Evolutionary conservation across 2,329 filamentous ascomycete genomes (phyloP).

Genomic region (Escovopsis weberi): DNA sequence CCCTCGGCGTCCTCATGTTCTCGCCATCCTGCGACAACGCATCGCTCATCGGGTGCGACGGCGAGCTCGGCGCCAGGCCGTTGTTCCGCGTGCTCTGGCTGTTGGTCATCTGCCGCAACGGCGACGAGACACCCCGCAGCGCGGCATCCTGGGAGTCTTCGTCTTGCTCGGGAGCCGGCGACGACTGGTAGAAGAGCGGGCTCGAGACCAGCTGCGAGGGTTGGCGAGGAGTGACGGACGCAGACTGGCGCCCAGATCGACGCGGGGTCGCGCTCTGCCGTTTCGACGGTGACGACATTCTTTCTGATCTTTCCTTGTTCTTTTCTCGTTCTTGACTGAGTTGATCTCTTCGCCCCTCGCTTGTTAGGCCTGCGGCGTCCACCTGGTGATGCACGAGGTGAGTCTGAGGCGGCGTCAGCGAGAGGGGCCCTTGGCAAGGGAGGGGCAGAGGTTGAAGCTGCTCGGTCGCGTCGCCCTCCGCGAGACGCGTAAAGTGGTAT

Average conservation of each 20-base stretch:
- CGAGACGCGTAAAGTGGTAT: constrained; percentile 26
- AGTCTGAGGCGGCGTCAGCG: neutral
- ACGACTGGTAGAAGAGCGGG: constrained; percentile 60
- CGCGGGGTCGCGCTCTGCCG: constrained; percentile 31
- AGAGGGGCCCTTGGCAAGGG: constrained; percentile 9
- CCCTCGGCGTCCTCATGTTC: constrained; percentile 56
- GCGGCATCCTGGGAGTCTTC: constrained; percentile 13
- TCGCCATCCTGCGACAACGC: constrained; percentile 35
- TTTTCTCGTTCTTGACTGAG: constrained; percentile 6
- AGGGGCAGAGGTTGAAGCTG: constrained; percentile 10
- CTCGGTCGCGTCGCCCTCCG: constrained; percentile 11
- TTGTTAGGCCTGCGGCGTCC: constrained; percentile 1
- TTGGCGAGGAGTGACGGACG: constrained; percentile 29
- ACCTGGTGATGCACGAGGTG: neutral
- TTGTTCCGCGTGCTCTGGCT: constrained; percentile 25
- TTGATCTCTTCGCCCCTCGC: neutral
- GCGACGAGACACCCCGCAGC: constrained; percentile 33
- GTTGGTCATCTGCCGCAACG: constrained; percentile 41
- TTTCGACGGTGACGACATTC: constrained; percentile 30
- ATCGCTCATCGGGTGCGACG: constrained; percentile 41
- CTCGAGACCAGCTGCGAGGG: constrained; percentile 52
- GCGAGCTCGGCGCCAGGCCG: constrained; percentile 35
- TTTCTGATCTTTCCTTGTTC: constrained; percentile 4
- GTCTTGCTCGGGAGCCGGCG: constrained; percentile 19
- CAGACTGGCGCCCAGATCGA: constrained; percentile 25